Base-by-base conservation (phyloP, 257 asterid species). In the Cinchona pubescens region DNA sequence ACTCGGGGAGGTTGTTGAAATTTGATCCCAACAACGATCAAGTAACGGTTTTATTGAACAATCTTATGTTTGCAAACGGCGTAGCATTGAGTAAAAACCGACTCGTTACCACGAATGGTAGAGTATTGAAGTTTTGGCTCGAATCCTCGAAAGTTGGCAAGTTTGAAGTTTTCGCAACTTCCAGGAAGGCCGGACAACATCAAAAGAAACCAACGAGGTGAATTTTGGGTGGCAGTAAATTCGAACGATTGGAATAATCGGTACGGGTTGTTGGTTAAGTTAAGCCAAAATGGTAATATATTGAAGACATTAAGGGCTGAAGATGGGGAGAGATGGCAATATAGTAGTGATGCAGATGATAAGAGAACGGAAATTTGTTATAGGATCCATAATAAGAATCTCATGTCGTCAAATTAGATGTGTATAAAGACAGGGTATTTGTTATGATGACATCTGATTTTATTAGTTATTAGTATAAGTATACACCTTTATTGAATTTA, bases 21-120 rank as follows among this genome's bases (percentile, higher is more conserved):
- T 88, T 78, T 75, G 90, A 92, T 16, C 83, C 82, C 53, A 30
- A 81, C 73, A 7, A 84, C n/a, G n/a, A 84, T 4, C 59, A 86
- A 79, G 78, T 86, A 0, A 82, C 85, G 1, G 30, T 85, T 42
- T 72, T 90, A 7, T 29, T 88, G 19, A 38, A 80, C 58, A 75
- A 76, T 25, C 91, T 92, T 73, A 79, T 40, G 74, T 90, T 90
- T 51, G 92, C 97, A 29, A 92, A 92, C 79, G 97, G 97, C 21
- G 86, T 90, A 30, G 88, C 91, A n/a, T 66, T 92, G 75, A 90
- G 96, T 80, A n/a, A 64, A 64, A 59, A 71, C 76, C 0, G 83
- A 87, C 3, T 80, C 83, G 12, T 90, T 86, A 89, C 96, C 2
- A 84, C 95, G 0, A 85, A 87, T 61, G 85, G 90, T 73, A 85